Evolutionary conservation across 768 basidiomycete species (phyloP), one percentile per base, ranked within the genome.

Genomic region (Mycena vitilis): DNA sequence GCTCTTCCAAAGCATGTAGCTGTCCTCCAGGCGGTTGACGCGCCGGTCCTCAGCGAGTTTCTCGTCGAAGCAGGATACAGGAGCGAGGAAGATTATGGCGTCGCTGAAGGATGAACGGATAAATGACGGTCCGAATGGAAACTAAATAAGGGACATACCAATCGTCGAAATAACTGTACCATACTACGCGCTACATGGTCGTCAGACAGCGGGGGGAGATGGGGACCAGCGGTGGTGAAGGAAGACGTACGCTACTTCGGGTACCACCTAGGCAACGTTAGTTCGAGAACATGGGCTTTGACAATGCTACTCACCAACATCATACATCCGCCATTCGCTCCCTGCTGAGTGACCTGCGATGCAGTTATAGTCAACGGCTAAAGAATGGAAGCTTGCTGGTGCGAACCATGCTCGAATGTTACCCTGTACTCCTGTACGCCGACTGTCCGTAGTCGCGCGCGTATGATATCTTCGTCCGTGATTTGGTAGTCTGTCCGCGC

Each of bases 31-130:
- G 30, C 93, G 86, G 76, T 94, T 95, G 49, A 93, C 86, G 0
- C 79, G 80, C 5, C 82, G 83, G 73, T 94, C 87, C 77, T 94
- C 94, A 7, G 88, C 88, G 0, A 95, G 82, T 58, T 84, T 86
- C 76, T 95, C 93, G 73, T 95, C 91, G 75, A 95, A 95, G 61
- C 92, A 91, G 34, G 91, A 93, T 73, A 95, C 90, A 71, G 84
- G 82, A 55, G 44, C 60, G 49, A 60, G 54, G 42, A 56, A 45
- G 63, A 54, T 18, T 40, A 65, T 36, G 22, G 62, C 62, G 65
- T 59, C 22, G 61, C 48, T 15, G 10, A 40, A 15, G 15, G 40
- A 40, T 10, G 10, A 30, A 30, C 5, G 30, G 30, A 30, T 30
- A 5, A 30, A 30, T 30, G 30, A 30, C 30, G 30, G 30, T 30